phyloP scores from a whole-genome alignment of 805 yeast genomes.

The Sugiyamaella qingdaonensis region DNA sequence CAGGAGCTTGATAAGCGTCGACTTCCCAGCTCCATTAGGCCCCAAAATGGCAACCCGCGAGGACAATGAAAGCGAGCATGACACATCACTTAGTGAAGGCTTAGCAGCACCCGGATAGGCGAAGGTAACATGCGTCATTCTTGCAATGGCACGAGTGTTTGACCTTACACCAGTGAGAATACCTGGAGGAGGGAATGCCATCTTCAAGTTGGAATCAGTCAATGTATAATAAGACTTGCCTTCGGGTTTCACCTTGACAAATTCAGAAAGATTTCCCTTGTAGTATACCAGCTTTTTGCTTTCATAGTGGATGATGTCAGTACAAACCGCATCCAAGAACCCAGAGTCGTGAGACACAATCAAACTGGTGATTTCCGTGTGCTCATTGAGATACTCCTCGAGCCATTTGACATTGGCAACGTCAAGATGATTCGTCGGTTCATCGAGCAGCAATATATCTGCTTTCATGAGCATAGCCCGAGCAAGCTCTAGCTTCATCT shows the following conservation, averaged over 20 bases:
- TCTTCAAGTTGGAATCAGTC: conserved; percentile 86
- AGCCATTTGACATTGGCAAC: conserved; percentile 99
- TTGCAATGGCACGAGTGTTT: conserved; percentile 87
- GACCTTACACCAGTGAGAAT: conserved; percentile 96
- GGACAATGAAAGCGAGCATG: conserved; percentile 89
- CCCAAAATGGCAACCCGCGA: conserved; percentile 96
- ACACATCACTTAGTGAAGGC: conserved; percentile 73
- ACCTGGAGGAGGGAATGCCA: conserved; percentile 99
- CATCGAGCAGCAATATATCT: conserved; percentile 92
- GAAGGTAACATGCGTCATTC: conserved; percentile 80
- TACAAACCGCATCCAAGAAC: conserved; percentile 90
- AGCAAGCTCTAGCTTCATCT: conserved; percentile 97
- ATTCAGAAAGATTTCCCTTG: conserved; percentile 91
- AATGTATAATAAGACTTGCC: conserved; percentile 94
- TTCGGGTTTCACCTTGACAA: conserved; percentile 89
- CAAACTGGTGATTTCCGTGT: conserved; percentile 87
- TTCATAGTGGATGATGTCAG: conserved; percentile 95
- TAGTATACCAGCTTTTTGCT: conserved; percentile 90
- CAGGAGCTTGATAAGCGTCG: conserved; percentile 94
- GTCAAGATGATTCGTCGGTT: conserved; percentile 99
- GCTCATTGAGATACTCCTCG: conserved; percentile 82
- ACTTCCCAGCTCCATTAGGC: conserved; percentile 99
- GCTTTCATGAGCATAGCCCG: conserved; percentile 98
- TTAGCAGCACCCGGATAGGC: conserved; percentile 84
- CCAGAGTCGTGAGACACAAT: conserved; percentile 99